Evolutionary conservation across 2,329 filamentous ascomycete species (phyloP).

Genomic region (Sordariomycetes sp.): DNA sequence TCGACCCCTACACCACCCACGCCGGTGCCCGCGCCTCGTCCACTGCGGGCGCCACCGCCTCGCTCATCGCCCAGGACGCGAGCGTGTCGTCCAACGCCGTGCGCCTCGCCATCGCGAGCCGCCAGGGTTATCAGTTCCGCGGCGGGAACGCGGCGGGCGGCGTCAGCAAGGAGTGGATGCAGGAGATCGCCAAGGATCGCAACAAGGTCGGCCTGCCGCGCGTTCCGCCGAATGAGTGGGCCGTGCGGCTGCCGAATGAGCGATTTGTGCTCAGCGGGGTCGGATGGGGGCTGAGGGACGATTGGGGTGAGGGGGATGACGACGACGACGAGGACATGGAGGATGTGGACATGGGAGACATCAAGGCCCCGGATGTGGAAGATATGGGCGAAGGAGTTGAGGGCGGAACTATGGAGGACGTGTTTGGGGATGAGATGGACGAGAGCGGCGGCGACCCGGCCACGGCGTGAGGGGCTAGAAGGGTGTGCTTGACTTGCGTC

Average conservation of each 20-base stretch:
- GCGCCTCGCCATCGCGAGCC: constrained; percentile 59
- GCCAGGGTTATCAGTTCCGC: constrained; percentile 60
- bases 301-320: constrained; percentile 36
- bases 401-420: constrained; percentile 40
- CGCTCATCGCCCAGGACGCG: constrained; percentile 36
- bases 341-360: constrained; percentile 35
- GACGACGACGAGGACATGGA: constrained; percentile 25
- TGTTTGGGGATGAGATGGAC: constrained; percentile 42
- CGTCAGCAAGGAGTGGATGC: constrained; percentile 63
- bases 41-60: constrained; percentile 35
- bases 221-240: constrained; percentile 56
- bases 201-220: constrained; percentile 57
- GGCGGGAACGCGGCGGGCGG: constrained; percentile 40
- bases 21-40: constrained; percentile 41
- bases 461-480: not conserved
- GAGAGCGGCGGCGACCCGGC: constrained; percentile 44
- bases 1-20: constrained; percentile 55
- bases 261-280: constrained; percentile 57
- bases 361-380: constrained; percentile 28
- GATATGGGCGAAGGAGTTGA: constrained; percentile 35
- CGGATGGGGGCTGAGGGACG: constrained; percentile 52
- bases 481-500: not conserved
- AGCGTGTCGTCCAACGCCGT: constrained; percentile 56
- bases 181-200: constrained; percentile 60
- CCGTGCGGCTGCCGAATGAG: constrained; percentile 55